phyloP scores from a whole-genome alignment of 2,329 filamentous ascomycete species.

The Penicillium sp. region DNA sequence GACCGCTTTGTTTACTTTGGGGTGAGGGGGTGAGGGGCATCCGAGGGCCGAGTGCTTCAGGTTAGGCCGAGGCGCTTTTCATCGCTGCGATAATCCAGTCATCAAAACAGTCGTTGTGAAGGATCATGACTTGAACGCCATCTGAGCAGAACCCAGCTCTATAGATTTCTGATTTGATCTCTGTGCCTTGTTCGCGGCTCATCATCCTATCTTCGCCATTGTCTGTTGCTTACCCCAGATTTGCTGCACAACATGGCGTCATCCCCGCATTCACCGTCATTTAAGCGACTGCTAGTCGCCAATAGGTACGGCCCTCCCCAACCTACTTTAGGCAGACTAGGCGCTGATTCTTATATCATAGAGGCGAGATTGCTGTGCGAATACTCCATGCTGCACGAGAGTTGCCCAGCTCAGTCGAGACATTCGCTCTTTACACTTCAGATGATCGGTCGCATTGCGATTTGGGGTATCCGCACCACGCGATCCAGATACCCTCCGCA shows the following conservation, averaged over 20 bases:
- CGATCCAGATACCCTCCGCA: slow-evolving; percentile 54
- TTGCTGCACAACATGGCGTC: slow-evolving; percentile 22
- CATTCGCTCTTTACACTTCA: slow-evolving; percentile 57
- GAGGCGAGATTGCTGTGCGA: slow-evolving; percentile 66
- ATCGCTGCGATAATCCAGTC: not conserved
- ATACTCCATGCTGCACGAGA: slow-evolving; percentile 64
- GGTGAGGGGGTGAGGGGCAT: slow-evolving; percentile 5
- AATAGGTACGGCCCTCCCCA: slow-evolving; percentile 48
- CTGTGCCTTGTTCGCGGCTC: not conserved
- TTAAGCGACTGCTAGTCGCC: slow-evolving; percentile 56
- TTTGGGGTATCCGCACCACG: slow-evolving; percentile 50
- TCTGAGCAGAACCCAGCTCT: not conserved
- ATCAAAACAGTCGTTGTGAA: not conserved
- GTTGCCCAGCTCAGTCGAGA: slow-evolving; percentile 52
- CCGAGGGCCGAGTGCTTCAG: slow-evolving; percentile 22
- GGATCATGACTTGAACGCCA: not conserved
- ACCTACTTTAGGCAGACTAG: not conserved
- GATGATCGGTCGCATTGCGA: slow-evolving; percentile 59
- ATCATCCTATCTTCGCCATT: not conserved
- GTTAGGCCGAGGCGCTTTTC: slow-evolving; percentile 16
- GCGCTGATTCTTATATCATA: slow-evolving; percentile 25
- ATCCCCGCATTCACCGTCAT: slow-evolving; percentile 36
- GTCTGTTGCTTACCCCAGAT: slow-evolving; percentile 8
- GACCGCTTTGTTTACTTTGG: not conserved
- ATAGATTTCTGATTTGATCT: not conserved